Percentiles rank a stretch among this genome's conserved stretches.
These are phyloP conservation scores for Fibroporia radiculosa DNA, from an alignment of 768 basidiomycete species.

Conservation along the genomic window DNA sequence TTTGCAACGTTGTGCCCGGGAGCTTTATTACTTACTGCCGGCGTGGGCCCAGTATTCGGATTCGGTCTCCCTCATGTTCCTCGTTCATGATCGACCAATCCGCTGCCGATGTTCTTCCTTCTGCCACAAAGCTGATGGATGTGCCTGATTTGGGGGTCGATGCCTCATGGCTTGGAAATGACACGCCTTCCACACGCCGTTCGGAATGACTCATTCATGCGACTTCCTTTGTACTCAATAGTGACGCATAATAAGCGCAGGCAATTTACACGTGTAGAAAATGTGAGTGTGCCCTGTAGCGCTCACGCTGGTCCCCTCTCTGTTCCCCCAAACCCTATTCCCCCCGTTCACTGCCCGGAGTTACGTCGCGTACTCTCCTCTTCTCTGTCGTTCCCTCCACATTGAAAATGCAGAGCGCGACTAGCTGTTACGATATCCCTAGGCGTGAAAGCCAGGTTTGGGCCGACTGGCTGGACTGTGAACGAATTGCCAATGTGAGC, in stretches of 20 bases:
- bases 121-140: constrained; percentile 1
- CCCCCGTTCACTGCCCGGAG: neutral
- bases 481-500: constrained; percentile 15
- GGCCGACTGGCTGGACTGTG: constrained; percentile 17
- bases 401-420: constrained; percentile 18
- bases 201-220: constrained; percentile 8
- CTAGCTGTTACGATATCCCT: constrained; percentile 15
- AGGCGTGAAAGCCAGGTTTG: constrained; percentile 14
- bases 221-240: constrained; percentile 11
- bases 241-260: constrained; percentile 14
- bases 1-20: too few species aligned
- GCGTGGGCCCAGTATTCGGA: too few species aligned
- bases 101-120: neutral
- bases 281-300: neutral
- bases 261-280: constrained; percentile 13
- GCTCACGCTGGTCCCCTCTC: constrained; percentile 11
- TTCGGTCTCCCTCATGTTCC: neutral
- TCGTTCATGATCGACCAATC: neutral
- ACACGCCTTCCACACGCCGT: constrained; percentile 20
- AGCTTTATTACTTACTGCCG: neutral
- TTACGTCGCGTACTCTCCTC: constrained; percentile 5
- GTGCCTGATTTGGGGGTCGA: neutral
- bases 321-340: neutral
- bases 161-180: constrained; percentile 7
- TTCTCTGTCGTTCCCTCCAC: constrained; percentile 1